phyloP scores from a whole-genome alignment of 495 filamentous ascomycete genomes.

The Bacidia gigantensis region DNA sequence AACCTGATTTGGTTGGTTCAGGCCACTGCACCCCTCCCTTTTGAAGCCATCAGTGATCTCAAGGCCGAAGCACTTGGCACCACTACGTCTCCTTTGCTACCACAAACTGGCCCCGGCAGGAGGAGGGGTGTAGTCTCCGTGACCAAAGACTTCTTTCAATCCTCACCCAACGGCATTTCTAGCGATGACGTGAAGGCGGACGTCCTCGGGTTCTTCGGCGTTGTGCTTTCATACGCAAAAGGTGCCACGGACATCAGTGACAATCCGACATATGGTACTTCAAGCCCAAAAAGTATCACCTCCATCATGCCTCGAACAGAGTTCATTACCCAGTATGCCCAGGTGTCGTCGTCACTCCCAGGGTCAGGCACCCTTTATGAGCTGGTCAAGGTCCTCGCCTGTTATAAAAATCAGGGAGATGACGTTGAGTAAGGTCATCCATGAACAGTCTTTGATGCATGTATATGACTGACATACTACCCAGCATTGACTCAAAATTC shows the following conservation, averaged over 20 bases:
- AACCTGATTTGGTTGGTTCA: slow-evolving; percentile 6
- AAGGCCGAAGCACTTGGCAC: background rate
- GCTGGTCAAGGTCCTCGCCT: no score
- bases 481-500: slow-evolving; percentile 3
- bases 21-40: slow-evolving; percentile 16
- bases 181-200: slow-evolving; percentile 10
- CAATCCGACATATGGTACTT: background rate
- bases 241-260: background rate
- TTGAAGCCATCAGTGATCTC: slow-evolving; percentile 16
- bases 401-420: slow-evolving; percentile 12
- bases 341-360: no score
- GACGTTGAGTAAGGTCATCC: slow-evolving; percentile 5
- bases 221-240: slow-evolving; percentile 18
- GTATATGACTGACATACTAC: background rate
- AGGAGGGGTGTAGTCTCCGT: slow-evolving; percentile 10
- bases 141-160: slow-evolving; percentile 13
- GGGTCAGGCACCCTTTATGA: no score
- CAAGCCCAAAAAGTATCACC: slow-evolving; percentile 6
- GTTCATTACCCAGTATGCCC: slow-evolving; percentile 17
- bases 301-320: slow-evolving; percentile 19
- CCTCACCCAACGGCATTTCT: slow-evolving; percentile 8
- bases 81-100: slow-evolving; percentile 1
- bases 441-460: no score
- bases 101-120: background rate
- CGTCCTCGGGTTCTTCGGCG: slow-evolving; percentile 16